Percentiles rank a stretch among this genome's conserved stretches.
These are phyloP conservation scores for Naganishia sp. DNA, from an alignment of 1,284 basidiomycete species.

Conservation along the genomic window DNA sequence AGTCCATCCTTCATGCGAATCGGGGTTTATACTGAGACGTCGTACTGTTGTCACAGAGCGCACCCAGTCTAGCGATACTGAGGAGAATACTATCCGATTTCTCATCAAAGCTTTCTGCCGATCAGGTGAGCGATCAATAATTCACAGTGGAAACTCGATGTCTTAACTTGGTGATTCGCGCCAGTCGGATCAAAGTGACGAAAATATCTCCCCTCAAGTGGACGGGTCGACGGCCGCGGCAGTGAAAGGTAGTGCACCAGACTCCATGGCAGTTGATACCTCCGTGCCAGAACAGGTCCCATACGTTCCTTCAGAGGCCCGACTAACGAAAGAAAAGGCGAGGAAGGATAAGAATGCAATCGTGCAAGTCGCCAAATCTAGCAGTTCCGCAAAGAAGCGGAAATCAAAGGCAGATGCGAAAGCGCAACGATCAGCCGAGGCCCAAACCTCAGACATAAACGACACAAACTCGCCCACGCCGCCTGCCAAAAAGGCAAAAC, in stretches of 20 bases:
- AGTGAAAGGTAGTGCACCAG: background rate
- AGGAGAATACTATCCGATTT: constrained; percentile 8
- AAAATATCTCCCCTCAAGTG: background rate
- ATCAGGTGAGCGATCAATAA: background rate
- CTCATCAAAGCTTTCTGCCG: background rate
- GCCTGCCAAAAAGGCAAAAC: constrained; percentile 37
- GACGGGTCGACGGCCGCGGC: background rate
- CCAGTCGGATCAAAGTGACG: background rate
- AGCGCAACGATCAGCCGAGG: constrained; percentile 32
- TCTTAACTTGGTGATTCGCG: background rate
- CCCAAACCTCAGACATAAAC: constrained; percentile 20
- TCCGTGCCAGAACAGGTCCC: constrained; percentile 33
- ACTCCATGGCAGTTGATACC: constrained; percentile 7
- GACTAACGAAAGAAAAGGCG: constrained; percentile 31
- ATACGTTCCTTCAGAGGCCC: constrained; percentile 28
- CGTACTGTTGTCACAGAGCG: background rate
- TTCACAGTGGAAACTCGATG: background rate
- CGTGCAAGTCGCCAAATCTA: constrained; percentile 60
- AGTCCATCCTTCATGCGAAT: too few relatives aligned
- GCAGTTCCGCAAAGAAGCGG: constrained; percentile 27
- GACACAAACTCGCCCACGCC: constrained; percentile 10
- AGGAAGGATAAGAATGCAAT: constrained; percentile 63
- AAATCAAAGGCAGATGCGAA: constrained; percentile 35
- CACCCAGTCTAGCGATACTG: background rate
- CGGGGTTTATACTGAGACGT: background rate